Evolutionary conservation across 2,329 filamentous ascomycete genomes (phyloP).

Genomic region (Thermoascus crustaceus): DNA sequence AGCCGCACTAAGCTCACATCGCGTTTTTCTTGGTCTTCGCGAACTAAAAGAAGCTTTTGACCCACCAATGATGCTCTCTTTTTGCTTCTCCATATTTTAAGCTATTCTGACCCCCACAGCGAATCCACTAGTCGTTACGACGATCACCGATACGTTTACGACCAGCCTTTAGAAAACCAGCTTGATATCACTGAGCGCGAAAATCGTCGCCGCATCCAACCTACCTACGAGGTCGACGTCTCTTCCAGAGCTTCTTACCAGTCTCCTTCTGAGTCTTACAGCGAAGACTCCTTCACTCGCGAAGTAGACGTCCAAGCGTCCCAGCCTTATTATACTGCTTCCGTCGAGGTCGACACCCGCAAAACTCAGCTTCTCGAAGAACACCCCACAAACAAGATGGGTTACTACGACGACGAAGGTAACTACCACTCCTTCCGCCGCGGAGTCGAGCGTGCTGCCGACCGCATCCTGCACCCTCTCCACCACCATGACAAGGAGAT

Average conservation of each 20-base stretch:
- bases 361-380: slow-evolving; percentile 45
- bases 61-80: neutral
- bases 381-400: slow-evolving; percentile 56
- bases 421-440: slow-evolving; percentile 68
- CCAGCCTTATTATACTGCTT: slow-evolving; percentile 21
- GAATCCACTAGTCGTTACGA: slow-evolving; percentile 36
- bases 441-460: slow-evolving; percentile 58
- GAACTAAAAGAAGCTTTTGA: neutral
- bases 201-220: slow-evolving; percentile 56
- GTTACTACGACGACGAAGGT: slow-evolving; percentile 73
- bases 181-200: slow-evolving; percentile 51
- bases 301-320: slow-evolving; percentile 19
- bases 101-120: too few relatives aligned
- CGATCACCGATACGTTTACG: slow-evolving; percentile 33
- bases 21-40: neutral
- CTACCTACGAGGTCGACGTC: slow-evolving; percentile 42
- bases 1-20: slow-evolving; percentile 9
- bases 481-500: slow-evolving; percentile 43
- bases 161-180: slow-evolving; percentile 39
- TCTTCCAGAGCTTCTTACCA: slow-evolving; percentile 32
- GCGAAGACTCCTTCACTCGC: slow-evolving; percentile 15
- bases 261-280: slow-evolving; percentile 18
- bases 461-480: slow-evolving; percentile 57
- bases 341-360: slow-evolving; percentile 44
- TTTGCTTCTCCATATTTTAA: too few relatives aligned